These are phyloP conservation scores for Cucurbita ficifolia DNA, from an alignment of 306 rosid genomes.

Conservation along the genomic window DNA sequence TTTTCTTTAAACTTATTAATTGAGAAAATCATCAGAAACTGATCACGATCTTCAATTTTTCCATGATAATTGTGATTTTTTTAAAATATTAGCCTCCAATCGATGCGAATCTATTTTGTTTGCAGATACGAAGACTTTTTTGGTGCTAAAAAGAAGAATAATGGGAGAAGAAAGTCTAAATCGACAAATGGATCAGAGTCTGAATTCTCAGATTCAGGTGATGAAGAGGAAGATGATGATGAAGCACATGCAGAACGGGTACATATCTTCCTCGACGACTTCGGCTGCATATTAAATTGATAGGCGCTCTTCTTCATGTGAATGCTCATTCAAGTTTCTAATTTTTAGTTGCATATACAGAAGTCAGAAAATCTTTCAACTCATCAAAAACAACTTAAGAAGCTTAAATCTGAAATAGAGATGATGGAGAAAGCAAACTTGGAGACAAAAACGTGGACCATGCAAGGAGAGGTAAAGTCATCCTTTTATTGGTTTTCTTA, in stretches of 20 bases:
- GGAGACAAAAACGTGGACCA: conserved; percentile 74
- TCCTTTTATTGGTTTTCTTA: not conserved
- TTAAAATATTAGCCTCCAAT: conserved; percentile 1
- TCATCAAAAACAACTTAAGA: conserved; percentile 47
- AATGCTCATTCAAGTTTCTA: not conserved
- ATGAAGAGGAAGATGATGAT: conserved; percentile 27
- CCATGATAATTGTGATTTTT: not conserved
- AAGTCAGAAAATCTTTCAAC: conserved; percentile 42
- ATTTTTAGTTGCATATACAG: conserved; percentile 8
- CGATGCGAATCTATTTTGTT: not conserved
- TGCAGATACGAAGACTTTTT: conserved; percentile 69
- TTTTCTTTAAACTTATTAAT: not conserved
- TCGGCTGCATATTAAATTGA: not conserved
- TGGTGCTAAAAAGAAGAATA: conserved; percentile 31
- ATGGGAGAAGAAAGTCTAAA: conserved; percentile 22
- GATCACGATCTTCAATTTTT: not conserved
- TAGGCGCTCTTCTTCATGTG: not conserved
- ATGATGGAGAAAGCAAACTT: conserved; percentile 64
- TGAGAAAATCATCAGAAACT: not conserved
- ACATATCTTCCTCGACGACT: not conserved
- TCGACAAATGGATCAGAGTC: conserved; percentile 23
- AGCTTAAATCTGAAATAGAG: conserved; percentile 47
- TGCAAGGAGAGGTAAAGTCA: conserved; percentile 80
- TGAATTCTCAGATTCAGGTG: conserved; percentile 22
- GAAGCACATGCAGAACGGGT: conserved; percentile 30